These are phyloP conservation scores for Coemansia sp. DNA, from an alignment of 192 early-diverging fungal species.

Conservation along the genomic window DNA sequence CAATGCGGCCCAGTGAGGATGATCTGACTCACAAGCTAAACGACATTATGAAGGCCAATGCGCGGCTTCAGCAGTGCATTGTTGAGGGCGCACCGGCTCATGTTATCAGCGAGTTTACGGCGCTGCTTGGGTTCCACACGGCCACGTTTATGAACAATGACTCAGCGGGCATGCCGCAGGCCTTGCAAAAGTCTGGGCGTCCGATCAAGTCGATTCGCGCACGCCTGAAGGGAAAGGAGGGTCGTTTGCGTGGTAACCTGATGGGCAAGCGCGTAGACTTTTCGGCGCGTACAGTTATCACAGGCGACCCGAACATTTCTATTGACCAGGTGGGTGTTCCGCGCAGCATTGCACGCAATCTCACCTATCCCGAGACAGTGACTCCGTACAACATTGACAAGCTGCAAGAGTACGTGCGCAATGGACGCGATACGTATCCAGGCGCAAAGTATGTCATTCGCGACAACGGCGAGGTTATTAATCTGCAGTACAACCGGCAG, in stretches of 20 bases:
- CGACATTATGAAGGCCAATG: slow-evolving; percentile 93
- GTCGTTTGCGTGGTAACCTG: slow-evolving; percentile 95
- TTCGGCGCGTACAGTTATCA: slow-evolving; percentile 98
- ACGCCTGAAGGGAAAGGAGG: slow-evolving; percentile 98
- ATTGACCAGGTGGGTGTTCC: slow-evolving; percentile 99
- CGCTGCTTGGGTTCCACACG: slow-evolving; percentile 88
- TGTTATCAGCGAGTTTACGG: slow-evolving; percentile 84
- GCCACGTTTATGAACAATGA: slow-evolving; percentile 99
- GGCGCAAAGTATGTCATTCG: slow-evolving; percentile 97
- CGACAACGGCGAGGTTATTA: slow-evolving; percentile 90
- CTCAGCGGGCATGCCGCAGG: slow-evolving; percentile 84
- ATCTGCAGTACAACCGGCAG: slow-evolving; percentile 83
- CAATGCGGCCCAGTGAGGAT: slow-evolving; percentile 84
- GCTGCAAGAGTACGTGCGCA: slow-evolving; percentile 82
- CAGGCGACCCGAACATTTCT: slow-evolving; percentile 96
- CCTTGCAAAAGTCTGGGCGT: slow-evolving; percentile 89
- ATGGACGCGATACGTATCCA: slow-evolving; percentile 90
- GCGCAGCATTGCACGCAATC: slow-evolving; percentile 91
- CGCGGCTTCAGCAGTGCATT: slow-evolving; percentile 72
- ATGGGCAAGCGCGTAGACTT: slow-evolving; percentile 99
- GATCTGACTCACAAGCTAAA: slow-evolving; percentile 95
- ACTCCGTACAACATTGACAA: slow-evolving; percentile 95
- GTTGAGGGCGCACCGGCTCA: slow-evolving; percentile 86
- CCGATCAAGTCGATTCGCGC: slow-evolving; percentile 95
- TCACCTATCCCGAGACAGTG: slow-evolving; percentile 96